Percentiles rank a stretch among this genome's conserved stretches.
phyloP scores from a whole-genome alignment of 1,139 yeast genomes.

The Candida freyschussii region DNA sequence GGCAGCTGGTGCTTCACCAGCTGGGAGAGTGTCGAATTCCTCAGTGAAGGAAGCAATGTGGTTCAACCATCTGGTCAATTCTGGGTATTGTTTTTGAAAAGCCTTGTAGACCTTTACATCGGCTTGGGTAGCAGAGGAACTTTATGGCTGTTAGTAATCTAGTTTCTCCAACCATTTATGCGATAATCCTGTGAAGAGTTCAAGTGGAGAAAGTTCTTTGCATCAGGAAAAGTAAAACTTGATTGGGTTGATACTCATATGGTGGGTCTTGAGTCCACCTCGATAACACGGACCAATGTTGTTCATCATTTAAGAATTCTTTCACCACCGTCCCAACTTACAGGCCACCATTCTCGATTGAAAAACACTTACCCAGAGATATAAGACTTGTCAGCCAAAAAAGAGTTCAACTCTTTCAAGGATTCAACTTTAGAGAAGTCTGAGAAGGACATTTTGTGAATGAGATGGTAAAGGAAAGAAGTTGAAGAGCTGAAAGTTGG shows the following conservation, averaged over 20 bases:
- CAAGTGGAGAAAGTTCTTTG: too few species aligned
- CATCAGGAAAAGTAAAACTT: constrained; percentile 31
- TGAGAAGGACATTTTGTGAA: constrained; percentile 57
- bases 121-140: constrained; percentile 89
- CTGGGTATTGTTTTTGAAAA: constrained; percentile 90
- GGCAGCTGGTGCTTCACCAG: constrained; percentile 56
- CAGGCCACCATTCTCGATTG: constrained; percentile 4
- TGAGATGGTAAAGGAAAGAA: constrained; percentile 5
- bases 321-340: background rate
- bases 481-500: constrained; percentile 5
- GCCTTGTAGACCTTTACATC: constrained; percentile 94
- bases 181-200: too few species aligned
- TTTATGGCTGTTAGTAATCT: constrained; percentile 27
- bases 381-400: constrained; percentile 90
- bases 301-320: constrained; percentile 51
- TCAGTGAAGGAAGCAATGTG: constrained; percentile 91
- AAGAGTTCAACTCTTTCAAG: constrained; percentile 77
- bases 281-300: constrained; percentile 94
- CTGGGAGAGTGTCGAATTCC: constrained; percentile 82
- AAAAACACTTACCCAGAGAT: constrained; percentile 75
- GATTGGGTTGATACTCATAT: constrained; percentile 69
- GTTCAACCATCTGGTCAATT: constrained; percentile 97
- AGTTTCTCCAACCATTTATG: too few species aligned
- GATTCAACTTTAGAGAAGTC: constrained; percentile 80
- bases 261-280: constrained; percentile 93